These are phyloP conservation scores for Balansia obtecta DNA, from an alignment of 2,329 filamentous ascomycete species.

Conservation along the genomic window DNA sequence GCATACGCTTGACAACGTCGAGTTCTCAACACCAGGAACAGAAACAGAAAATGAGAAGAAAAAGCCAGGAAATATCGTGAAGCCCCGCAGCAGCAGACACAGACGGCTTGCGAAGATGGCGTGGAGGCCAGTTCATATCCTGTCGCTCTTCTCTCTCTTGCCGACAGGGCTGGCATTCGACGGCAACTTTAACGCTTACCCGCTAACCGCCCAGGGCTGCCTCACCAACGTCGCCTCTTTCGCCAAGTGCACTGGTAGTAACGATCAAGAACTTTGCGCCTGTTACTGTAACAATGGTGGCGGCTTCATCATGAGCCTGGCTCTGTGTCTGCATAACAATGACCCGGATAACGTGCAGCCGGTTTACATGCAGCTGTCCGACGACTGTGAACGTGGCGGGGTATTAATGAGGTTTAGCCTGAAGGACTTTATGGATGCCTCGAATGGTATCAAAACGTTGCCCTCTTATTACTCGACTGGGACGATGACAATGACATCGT, in stretches of 20 bases:
- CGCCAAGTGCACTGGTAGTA: slow-evolving; percentile 30
- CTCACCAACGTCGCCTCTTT: slow-evolving; percentile 30
- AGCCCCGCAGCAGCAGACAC: background rate
- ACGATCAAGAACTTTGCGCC: slow-evolving; percentile 28
- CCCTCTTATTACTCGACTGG: slow-evolving; percentile 22
- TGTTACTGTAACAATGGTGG: slow-evolving; percentile 39
- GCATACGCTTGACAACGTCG: background rate
- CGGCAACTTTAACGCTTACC: slow-evolving; percentile 23
- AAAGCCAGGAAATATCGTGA: background rate
- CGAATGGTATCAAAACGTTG: slow-evolving; percentile 1
- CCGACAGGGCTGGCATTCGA: slow-evolving; percentile 13
- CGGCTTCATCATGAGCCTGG: slow-evolving; percentile 34
- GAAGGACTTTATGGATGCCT: slow-evolving; percentile 25
- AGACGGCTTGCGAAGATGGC: slow-evolving; percentile 11
- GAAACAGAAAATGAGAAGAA: background rate
- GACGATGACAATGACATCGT: slow-evolving; percentile 3
- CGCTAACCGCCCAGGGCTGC: slow-evolving; percentile 24
- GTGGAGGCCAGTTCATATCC: slow-evolving; percentile 14
- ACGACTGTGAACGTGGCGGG: slow-evolving; percentile 30
- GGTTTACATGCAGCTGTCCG: slow-evolving; percentile 31
- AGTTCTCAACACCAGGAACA: background rate
- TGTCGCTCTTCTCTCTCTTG: slow-evolving; percentile 16
- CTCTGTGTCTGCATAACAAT: slow-evolving; percentile 29
- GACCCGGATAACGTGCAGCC: slow-evolving; percentile 22
- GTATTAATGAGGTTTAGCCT: slow-evolving; percentile 31